phyloP scores from a whole-genome alignment of 2,329 filamentous ascomycete genomes.

The Penicillium sp. region DNA sequence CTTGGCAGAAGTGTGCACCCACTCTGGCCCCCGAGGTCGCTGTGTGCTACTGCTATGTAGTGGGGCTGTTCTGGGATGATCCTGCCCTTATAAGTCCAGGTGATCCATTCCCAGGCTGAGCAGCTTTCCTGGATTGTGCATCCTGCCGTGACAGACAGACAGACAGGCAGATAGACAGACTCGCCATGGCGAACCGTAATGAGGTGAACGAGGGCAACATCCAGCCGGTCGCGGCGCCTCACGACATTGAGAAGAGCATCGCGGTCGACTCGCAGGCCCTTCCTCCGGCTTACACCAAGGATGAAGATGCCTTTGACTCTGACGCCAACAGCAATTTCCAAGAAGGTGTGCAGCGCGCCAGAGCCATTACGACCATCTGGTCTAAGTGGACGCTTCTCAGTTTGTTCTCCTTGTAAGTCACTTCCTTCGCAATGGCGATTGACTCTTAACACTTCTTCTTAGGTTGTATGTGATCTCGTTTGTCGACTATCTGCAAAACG shows the following conservation, averaged over 20 bases:
- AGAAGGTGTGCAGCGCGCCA: not conserved
- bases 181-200: not conserved
- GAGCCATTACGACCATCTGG: constrained; percentile 11
- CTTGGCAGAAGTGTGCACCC: not conserved
- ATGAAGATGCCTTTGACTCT: not conserved
- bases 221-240: not conserved
- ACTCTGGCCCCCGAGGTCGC: too few relatives aligned
- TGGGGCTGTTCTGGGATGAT: too few relatives aligned
- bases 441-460: too few relatives aligned
- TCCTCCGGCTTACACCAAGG: constrained; percentile 1
- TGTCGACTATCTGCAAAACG: constrained; percentile 15
- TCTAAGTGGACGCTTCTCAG: not conserved
- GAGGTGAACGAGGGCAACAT: constrained; percentile 1
- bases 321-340: constrained; percentile 1
- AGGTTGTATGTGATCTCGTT: constrained; percentile 21
- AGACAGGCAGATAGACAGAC: too few relatives aligned
- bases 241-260: not conserved
- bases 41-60: too few relatives aligned
- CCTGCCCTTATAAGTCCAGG: too few relatives aligned
- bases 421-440: too few relatives aligned
- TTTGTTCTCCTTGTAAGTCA: too few relatives aligned
- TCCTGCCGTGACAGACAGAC: too few relatives aligned
- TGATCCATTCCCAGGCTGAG: too few relatives aligned
- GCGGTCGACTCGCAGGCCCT: not conserved
- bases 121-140: too few relatives aligned